Conservation (phyloP, 176 grass and related monocot species). For the Phoenix dactylifera region DNA sequence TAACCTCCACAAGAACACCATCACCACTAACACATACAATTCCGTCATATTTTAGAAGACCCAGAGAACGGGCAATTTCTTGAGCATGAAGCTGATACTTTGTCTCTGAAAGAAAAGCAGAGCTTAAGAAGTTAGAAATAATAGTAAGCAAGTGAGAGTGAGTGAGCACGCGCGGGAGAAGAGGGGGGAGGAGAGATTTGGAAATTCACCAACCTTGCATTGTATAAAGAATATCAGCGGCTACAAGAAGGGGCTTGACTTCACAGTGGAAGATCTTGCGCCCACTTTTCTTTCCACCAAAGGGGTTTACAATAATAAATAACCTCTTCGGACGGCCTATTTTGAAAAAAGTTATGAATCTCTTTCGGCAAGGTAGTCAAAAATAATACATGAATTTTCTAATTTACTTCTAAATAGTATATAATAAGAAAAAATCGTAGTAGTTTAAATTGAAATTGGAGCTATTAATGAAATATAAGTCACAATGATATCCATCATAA, state of each 20-base stretch:
- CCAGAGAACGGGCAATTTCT: slow-evolving; percentile 51
- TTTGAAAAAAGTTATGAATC: not conserved
- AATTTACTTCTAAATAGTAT: not conserved
- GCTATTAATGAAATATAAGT: too few species aligned
- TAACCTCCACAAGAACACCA: slow-evolving; percentile 75
- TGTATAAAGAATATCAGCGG: slow-evolving; percentile 37
- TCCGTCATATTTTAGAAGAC: slow-evolving; percentile 48
- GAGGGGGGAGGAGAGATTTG: too few species aligned
- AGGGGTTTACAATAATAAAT: slow-evolving; percentile 70
- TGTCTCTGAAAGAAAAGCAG: slow-evolving; percentile 37
- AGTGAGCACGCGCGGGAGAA: too few species aligned
- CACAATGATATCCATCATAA: too few species aligned
- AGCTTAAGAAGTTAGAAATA: not conserved
- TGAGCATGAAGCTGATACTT: slow-evolving; percentile 46
- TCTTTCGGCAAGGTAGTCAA: too few species aligned
- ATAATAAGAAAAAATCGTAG: too few species aligned
- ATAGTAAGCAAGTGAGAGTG: too few species aligned
- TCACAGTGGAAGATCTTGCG: slow-evolving; percentile 51
- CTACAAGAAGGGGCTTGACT: slow-evolving; percentile 53
- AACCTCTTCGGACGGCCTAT: slow-evolving; percentile 46
- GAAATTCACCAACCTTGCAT: slow-evolving; percentile 39
- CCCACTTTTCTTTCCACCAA: slow-evolving; percentile 54
- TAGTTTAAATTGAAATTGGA: too few species aligned
- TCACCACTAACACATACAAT: slow-evolving; percentile 77
- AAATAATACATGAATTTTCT: too few species aligned